Conservation (phyloP, 148 eudicot species). For the Persicaria maculosa region DNA sequence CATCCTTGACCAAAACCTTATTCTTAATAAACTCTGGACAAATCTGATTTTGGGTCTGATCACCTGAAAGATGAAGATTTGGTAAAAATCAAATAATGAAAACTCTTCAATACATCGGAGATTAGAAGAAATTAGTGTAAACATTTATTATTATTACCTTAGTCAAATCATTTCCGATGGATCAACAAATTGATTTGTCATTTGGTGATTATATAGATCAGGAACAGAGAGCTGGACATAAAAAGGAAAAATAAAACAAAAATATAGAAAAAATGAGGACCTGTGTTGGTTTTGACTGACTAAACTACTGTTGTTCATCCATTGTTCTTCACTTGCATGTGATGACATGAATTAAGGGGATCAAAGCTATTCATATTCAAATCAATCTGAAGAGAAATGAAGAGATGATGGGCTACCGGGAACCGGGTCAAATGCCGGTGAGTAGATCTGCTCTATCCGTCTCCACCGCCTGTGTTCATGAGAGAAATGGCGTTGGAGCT, state of each 20-base stretch:
- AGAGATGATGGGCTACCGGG: not conserved
- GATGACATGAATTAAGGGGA: not conserved
- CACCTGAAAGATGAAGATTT: not conserved
- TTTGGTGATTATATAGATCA: not conserved
- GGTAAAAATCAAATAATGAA: not conserved
- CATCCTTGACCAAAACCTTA: not conserved
- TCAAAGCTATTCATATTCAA: not conserved
- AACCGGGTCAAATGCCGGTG: not conserved
- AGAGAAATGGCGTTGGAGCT: conserved; percentile 1
- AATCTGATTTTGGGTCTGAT: not conserved
- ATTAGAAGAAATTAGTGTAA: not conserved
- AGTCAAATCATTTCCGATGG: not conserved
- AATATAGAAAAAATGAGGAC: not conserved
- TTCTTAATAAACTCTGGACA: not conserved
- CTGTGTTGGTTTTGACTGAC: not conserved
- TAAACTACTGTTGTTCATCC: not conserved
- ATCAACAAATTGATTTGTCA: not conserved
- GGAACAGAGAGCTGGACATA: not conserved
- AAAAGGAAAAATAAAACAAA: not conserved
- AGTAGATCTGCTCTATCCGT: not conserved
- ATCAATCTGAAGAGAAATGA: not conserved
- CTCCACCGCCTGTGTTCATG: not conserved
- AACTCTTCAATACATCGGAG: not conserved
- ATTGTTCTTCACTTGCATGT: not conserved
- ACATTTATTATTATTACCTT: not conserved